Base-by-base conservation (phyloP, 2,329 filamentous ascomycete genomes). In the Hymenoscyphus fructigenus region DNA sequence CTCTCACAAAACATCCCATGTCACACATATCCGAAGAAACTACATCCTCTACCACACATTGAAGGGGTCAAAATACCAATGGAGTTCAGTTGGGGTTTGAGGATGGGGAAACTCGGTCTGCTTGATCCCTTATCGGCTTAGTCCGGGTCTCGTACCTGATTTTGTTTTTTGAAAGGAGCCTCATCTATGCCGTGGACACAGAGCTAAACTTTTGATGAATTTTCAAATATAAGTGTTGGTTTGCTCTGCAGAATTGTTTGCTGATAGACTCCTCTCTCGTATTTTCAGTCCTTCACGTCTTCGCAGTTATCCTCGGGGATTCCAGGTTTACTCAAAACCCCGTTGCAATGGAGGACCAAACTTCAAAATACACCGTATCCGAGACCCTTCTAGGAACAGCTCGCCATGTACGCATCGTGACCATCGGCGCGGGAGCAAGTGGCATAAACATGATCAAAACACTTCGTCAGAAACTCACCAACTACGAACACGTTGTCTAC, bases 401-500 rank as follows among this genome's bases (percentile, higher is more conserved):
- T 10, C 63, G 67, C 5, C 65, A 63, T 59, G 32, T 69, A 20
- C 61, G 67, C 6, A 63, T 69, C 28, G 75, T 83, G n/a, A 80
- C 78, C 64, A 74, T 83, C 41, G 81, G 82, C 5, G 81, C 81
- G 10, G 82, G 81, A 10, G 78, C 80, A 1, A 81, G 80, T 9
- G 82, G 81, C 1, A 75, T 83, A 1, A 70, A 78, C 53, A 75
- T 82, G 70, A 80, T 80, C 64, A 79, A 80, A 62, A 81, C 81
- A 78, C 32, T 83, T 47, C 78, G 80, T 53, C 75, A 77, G 57
- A 78, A 77, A 62, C 73, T 84, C 55, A 74, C 69, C 61, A 69
- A 72, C 9, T 83, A 80, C 67, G 79, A 83, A 63, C 76, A 81
- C 59, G 75, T 82, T 47, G 74, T 85, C 38, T 86, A 85, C 71